Evolutionary conservation across 108 stramenopile genomes (phyloP).

Genomic region (Chaetoceros tenuissimus): DNA sequence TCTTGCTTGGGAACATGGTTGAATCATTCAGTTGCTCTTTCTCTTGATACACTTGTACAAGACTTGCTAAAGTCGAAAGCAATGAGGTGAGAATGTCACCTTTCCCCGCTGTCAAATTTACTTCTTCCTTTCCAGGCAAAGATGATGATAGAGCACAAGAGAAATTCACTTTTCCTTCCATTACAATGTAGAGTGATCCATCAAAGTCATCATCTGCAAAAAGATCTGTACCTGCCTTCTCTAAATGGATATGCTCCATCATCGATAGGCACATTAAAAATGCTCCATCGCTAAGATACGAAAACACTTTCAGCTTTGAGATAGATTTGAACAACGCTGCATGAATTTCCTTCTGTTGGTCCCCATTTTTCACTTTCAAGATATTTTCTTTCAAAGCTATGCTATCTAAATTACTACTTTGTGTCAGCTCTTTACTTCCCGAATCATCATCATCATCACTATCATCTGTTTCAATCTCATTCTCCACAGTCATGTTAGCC

Average conservation of each 20-base stretch:
- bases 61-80: slow-evolving; percentile 23
- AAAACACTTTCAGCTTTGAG: slow-evolving; percentile 31
- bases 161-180: slow-evolving; percentile 22
- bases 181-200: slow-evolving; percentile 37
- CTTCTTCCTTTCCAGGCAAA: background rate
- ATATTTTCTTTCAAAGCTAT: background rate
- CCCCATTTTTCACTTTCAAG: background rate
- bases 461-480: background rate
- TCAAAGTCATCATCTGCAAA: slow-evolving; percentile 31
- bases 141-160: slow-evolving; percentile 8
- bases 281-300: slow-evolving; percentile 37
- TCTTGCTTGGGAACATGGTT: slow-evolving; percentile 1
- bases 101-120: slow-evolving; percentile 6
- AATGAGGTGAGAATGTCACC: slow-evolving; percentile 37
- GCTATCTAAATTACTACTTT: background rate
- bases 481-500: background rate
- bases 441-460: background rate
- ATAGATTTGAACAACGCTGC: background rate
- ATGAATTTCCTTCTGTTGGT: background rate
- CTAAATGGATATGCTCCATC: slow-evolving; percentile 23
- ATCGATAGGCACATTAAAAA: slow-evolving; percentile 16
- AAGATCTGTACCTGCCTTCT: slow-evolving; percentile 4
- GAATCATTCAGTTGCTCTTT: background rate
- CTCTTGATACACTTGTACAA: slow-evolving; percentile 17
- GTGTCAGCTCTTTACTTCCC: background rate